Percentiles rank a stretch among this genome's conserved stretches.
Conservation (phyloP, 345 rosid species). For the Barbarea vulgaris region DNA sequence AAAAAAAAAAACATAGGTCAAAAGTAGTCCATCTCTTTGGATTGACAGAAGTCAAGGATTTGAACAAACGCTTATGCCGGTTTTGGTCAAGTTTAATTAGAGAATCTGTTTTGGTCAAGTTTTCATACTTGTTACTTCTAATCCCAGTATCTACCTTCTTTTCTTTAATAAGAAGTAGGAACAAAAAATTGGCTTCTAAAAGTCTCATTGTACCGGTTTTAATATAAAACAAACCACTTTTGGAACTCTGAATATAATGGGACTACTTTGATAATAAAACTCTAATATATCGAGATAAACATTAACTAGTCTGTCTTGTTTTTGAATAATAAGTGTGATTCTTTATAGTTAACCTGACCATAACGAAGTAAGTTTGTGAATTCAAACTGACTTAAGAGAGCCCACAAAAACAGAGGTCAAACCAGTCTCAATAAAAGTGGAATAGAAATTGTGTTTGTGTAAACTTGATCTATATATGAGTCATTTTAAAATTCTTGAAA, state of each 20-base stretch:
- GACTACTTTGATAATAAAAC: not conserved
- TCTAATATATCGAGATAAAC: not conserved
- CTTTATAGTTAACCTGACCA: not conserved
- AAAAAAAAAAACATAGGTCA: slow-evolving; percentile 37
- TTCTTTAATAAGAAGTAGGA: not conserved
- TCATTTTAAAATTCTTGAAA: not conserved
- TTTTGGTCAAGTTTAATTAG: too few species aligned
- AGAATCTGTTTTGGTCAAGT: slow-evolving; percentile 37
- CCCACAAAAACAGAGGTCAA: not conserved
- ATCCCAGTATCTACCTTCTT: not conserved
- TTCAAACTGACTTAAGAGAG: not conserved
- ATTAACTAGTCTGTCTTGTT: not conserved
- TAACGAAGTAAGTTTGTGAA: not conserved
- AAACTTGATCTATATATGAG: not conserved
- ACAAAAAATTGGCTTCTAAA: not conserved
- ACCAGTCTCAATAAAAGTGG: not conserved
- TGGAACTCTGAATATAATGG: not conserved
- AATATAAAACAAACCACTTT: not conserved
- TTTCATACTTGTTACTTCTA: slow-evolving; percentile 38
- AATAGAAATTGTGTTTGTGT: not conserved
- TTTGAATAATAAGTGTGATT: not conserved
- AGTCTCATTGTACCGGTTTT: slow-evolving; percentile 1
- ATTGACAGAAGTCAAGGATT: slow-evolving; percentile 36
- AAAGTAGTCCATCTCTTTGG: slow-evolving; percentile 22
- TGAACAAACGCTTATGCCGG: slow-evolving; percentile 16